Conservation (phyloP, 805 yeast genomes). For the Lipomyces kockii region DNA sequence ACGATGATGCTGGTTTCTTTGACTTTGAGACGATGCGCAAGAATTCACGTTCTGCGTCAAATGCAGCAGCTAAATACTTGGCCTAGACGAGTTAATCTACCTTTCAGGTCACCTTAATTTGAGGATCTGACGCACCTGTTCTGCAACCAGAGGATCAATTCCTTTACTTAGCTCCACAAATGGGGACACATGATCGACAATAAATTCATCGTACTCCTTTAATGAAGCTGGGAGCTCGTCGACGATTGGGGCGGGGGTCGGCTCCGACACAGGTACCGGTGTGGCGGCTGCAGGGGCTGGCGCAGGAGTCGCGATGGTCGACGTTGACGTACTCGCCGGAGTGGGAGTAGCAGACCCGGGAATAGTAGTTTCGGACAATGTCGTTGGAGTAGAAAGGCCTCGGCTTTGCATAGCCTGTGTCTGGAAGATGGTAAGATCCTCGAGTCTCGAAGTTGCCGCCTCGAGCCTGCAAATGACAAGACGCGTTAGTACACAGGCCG, state of each 20-base stretch:
- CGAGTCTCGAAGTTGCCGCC: conserved; percentile 91
- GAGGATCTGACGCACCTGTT: conserved; percentile 46
- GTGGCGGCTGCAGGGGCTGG: conserved; percentile 34
- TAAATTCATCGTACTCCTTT: conserved; percentile 56
- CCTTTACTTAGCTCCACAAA: conserved; percentile 58
- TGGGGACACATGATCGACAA: conserved; percentile 61
- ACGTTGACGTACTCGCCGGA: conserved; percentile 4
- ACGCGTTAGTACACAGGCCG: neutral
- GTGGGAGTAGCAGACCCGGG: conserved; percentile 36
- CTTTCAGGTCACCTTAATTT: neutral
- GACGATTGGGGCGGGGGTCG: conserved; percentile 33
- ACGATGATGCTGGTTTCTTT: conserved; percentile 61
- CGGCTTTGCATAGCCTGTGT: conserved; percentile 54
- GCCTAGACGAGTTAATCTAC: conserved; percentile 24
- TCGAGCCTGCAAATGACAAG: conserved; percentile 59
- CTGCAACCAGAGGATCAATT: conserved; percentile 62
- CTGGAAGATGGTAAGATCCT: conserved; percentile 82
- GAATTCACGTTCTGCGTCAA: conserved; percentile 62
- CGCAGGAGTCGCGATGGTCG: conserved; percentile 2
- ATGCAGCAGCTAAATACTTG: conserved; percentile 55
- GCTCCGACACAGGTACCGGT: conserved; percentile 34
- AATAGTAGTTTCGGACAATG: conserved; percentile 8
- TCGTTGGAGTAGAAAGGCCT: conserved; percentile 5
- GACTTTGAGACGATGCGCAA: conserved; percentile 63
- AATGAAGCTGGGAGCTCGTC: conserved; percentile 30